Conservation (phyloP, 192 early-diverging fungal genomes). For the Coemansia sp. region DNA sequence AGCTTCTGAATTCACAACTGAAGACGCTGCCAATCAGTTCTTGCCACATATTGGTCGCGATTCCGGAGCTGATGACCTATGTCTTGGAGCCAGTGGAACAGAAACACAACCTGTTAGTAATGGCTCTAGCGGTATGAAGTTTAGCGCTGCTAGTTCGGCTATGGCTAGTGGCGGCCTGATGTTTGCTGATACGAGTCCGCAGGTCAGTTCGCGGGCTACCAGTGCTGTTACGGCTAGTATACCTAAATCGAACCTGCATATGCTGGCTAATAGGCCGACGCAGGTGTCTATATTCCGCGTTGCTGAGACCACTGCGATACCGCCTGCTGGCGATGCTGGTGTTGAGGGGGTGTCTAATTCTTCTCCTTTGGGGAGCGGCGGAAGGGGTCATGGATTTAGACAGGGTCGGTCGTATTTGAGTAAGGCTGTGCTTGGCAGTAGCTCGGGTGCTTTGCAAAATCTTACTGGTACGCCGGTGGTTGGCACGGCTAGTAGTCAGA, state of each 20-base stretch:
- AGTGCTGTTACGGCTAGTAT: not conserved
- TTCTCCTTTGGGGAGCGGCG: not conserved
- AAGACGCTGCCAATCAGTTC: conserved; percentile 53
- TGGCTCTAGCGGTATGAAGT: conserved; percentile 3
- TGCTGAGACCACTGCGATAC: not conserved
- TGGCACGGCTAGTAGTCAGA: not conserved
- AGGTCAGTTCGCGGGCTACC: not conserved
- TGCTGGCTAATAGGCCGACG: conserved; percentile 36
- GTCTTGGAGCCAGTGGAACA: conserved; percentile 19
- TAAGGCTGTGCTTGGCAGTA: not conserved
- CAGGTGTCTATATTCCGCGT: conserved; percentile 24
- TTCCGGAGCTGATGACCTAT: conserved; percentile 36
- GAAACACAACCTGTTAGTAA: conserved; percentile 6
- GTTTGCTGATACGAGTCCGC: conserved; percentile 16
- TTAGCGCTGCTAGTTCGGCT: conserved; percentile 26
- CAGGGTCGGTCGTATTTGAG: conserved; percentile 19
- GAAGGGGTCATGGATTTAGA: conserved; percentile 22
- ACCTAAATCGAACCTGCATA: not conserved
- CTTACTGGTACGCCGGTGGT: not conserved
- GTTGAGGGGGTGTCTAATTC: conserved; percentile 10
- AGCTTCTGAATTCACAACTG: conserved; percentile 37
- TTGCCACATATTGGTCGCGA: conserved; percentile 30
- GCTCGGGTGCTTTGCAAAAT: not conserved
- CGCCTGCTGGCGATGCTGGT: not conserved
- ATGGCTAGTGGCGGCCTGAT: conserved; percentile 37